Percentiles rank a stretch among this genome's conserved stretches.
These are phyloP conservation scores for Calonectria pauciramosa DNA, from an alignment of 2,329 filamentous ascomycete genomes.

Conservation along the genomic window DNA sequence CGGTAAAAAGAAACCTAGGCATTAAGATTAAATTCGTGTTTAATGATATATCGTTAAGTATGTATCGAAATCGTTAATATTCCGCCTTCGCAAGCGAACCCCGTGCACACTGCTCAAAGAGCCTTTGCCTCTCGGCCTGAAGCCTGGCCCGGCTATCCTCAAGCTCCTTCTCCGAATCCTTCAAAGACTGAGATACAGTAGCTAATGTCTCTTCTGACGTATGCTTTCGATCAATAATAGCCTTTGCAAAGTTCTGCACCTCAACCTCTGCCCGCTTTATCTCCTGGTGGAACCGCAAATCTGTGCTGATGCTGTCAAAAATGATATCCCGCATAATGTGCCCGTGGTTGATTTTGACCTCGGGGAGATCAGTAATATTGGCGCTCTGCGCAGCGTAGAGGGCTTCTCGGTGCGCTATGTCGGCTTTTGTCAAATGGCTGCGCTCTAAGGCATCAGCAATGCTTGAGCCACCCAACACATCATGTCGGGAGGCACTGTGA, in stretches of 20 bases:
- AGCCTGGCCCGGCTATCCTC: neutral
- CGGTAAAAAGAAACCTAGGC: too few species aligned
- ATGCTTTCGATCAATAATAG: neutral
- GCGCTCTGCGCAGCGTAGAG: neutral
- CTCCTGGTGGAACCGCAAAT: neutral
- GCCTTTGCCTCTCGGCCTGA: neutral
- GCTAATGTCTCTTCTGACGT: neutral
- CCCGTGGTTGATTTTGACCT: neutral
- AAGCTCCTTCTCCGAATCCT: neutral
- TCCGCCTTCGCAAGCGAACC: too few species aligned
- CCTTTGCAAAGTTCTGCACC: neutral
- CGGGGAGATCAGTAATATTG: neutral
- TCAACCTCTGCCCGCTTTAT: neutral
- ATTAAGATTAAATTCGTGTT: too few species aligned
- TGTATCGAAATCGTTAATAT: too few species aligned
- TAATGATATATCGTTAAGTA: too few species aligned
- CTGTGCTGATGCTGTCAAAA: neutral
- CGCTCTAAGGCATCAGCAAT: neutral
- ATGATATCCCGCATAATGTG: neutral
- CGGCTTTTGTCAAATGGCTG: neutral
- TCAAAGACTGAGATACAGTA: neutral
- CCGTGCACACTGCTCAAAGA: neutral
- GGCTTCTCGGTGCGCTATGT: neutral
- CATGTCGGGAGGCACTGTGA: neutral
- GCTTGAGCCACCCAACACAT: neutral